Conservation (phyloP, 805 yeast species). For the Wickerhamiella spandovensis region DNA sequence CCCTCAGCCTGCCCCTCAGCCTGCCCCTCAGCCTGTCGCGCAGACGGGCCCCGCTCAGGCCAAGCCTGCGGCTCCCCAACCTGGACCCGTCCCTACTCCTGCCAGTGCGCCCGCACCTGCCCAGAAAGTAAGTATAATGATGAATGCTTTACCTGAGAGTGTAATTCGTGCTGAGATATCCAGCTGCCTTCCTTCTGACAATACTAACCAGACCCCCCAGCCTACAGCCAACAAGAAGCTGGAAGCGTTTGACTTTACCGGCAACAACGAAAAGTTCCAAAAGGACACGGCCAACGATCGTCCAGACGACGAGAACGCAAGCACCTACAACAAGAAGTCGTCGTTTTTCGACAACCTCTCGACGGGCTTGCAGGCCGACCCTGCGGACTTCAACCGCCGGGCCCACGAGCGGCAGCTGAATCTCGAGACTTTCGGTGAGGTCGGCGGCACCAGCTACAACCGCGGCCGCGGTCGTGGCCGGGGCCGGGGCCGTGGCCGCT, state of each 20-base stretch:
- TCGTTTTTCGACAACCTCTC: conserved; percentile 86
- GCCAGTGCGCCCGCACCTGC: neutral
- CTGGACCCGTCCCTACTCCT: neutral
- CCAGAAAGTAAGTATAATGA: conserved; percentile 18
- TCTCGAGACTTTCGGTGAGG: conserved; percentile 73
- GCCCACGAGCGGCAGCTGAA: conserved; percentile 59
- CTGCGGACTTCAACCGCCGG: conserved; percentile 29
- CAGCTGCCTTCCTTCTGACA: conserved; percentile 38
- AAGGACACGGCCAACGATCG: conserved; percentile 23
- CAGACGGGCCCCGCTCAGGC: neutral
- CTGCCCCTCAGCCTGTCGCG: conserved; percentile 8
- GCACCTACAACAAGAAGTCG: conserved; percentile 59
- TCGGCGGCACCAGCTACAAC: conserved; percentile 23
- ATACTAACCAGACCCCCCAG: conserved; percentile 14
- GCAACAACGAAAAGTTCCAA: conserved; percentile 60
- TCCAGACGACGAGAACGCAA: conserved; percentile 14
- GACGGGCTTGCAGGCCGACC: conserved; percentile 33
- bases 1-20: neutral
- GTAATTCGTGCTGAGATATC: conserved; percentile 15
- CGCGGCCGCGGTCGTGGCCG: conserved; percentile 11
- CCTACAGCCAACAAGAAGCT: neutral
- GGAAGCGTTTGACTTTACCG: conserved; percentile 62
- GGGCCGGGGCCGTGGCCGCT: conserved; percentile 9
- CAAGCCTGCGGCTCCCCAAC: neutral
- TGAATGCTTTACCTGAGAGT: conserved; percentile 18